phyloP scores from a whole-genome alignment of 2,329 filamentous ascomycete species.

The Lasiodiplodia gonubiensis region DNA sequence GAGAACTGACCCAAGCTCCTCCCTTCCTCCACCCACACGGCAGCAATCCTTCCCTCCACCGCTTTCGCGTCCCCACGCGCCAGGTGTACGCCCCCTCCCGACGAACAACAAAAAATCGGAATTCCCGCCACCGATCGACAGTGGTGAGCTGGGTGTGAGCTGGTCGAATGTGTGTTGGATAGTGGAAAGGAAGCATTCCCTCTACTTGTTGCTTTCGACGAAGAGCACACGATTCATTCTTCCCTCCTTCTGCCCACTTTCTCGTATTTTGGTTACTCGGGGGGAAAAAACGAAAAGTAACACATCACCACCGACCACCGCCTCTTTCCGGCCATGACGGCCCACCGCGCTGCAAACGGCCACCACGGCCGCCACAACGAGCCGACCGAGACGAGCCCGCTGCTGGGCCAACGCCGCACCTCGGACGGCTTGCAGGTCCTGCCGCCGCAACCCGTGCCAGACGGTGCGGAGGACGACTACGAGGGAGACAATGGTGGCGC shows the following conservation, averaged over 20 bases:
- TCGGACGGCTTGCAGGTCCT: conserved; percentile 16
- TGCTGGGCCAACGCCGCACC: conserved; percentile 45
- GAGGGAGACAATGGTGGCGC: conserved; percentile 25
- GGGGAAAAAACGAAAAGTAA: background rate
- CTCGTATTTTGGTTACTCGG: background rate
- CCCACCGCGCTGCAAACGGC: conserved; percentile 35
- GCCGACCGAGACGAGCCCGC: conserved; percentile 55
- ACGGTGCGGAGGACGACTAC: conserved; percentile 34
- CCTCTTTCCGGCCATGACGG: conserved; percentile 11
- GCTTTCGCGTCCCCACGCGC: background rate
- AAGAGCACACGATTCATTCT: too few species aligned
- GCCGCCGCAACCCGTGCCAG: conserved; percentile 34
- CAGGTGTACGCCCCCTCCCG: background rate
- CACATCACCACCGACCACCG: background rate
- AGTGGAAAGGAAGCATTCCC: background rate
- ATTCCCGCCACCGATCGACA: background rate
- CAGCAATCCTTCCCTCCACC: background rate
- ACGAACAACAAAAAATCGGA: background rate
- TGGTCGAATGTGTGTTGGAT: background rate
- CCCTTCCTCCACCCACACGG: background rate
- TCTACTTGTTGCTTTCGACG: background rate
- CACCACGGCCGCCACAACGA: conserved; percentile 46
- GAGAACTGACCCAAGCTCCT: conserved; percentile 3
- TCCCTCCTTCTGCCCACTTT: background rate
- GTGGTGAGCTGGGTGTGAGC: background rate